Base-by-base conservation (phyloP, 495 filamentous ascomycete species). In the Hypoxylon fragiforme region DNA sequence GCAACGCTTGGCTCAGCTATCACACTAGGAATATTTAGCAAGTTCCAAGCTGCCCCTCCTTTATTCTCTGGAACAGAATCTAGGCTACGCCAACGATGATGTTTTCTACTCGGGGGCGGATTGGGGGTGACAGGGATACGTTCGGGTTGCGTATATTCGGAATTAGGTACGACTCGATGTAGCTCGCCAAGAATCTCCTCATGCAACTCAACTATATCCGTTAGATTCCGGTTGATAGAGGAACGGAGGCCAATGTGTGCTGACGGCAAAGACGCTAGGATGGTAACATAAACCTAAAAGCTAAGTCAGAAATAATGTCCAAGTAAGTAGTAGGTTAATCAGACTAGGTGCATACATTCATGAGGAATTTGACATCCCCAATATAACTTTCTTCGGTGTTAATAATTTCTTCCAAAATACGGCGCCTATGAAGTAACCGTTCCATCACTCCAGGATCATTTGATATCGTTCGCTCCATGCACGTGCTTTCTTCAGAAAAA, bases 381-480 rank as follows among this genome's bases (percentile, higher is more conserved):
- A 97, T 81, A 71, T 97, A 97, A 58, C 88, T 85, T 63, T 92
- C 87, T 69, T 97, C 94, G 0, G 91, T 92, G 35, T 69, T 79
- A 44, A 96, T 78, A 14, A 98, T 72, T 68, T 98, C 94, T 57
- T 90, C 88, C 32, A 97, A 66, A 14, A 92, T 84, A 48, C 82
- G 82, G 7, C 89, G 84, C 43, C 94, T 80, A 59, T 91, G 86
- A 32, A 86, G 62, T 9, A 90, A 79, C 16, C 94, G 79, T 44
- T 81, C 79, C 35, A 81, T 81, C 18, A 87, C 85, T n/a, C 76
- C 85, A 47, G 87, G 80, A 60, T 96, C 91, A 22, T 84, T 68
- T n/a, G 75, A 63, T 41, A 74, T 63, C 34, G 74, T 81, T 30
- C 79, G 67, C 6, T 79, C 74, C 14, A 75, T 70, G 48, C 77